Percentiles rank a stretch among this genome's conserved stretches.
phyloP scores from a whole-genome alignment of 495 filamentous ascomycete species.

The Tuber calosporum region DNA sequence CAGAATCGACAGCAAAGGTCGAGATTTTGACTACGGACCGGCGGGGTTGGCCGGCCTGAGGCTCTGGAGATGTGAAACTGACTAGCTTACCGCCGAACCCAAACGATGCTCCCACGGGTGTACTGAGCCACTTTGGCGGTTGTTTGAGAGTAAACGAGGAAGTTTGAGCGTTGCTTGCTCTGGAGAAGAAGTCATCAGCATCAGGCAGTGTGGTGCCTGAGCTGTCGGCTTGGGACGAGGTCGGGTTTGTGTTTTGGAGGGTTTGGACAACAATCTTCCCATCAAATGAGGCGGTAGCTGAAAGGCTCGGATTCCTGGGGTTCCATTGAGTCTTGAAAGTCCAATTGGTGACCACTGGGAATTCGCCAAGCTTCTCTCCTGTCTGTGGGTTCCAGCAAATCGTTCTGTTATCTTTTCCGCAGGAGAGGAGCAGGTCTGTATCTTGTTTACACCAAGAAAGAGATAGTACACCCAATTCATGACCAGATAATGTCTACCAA shows the following conservation, averaged over 20 bases:
- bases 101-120: slow-evolving; percentile 80
- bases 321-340: slow-evolving; percentile 94
- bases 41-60: slow-evolving; percentile 53
- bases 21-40: slow-evolving; percentile 77
- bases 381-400: slow-evolving; percentile 94
- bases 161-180: slow-evolving; percentile 83
- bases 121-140: slow-evolving; percentile 83
- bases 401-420: slow-evolving; percentile 92
- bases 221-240: slow-evolving; percentile 50
- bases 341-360: slow-evolving; percentile 97
- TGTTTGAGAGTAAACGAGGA: slow-evolving; percentile 77
- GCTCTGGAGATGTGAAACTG: slow-evolving; percentile 56
- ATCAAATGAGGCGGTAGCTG: slow-evolving; percentile 93
- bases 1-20: slow-evolving; percentile 77
- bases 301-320: slow-evolving; percentile 80
- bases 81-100: slow-evolving; percentile 93
- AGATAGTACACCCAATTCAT: slow-evolving; percentile 87
- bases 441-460: slow-evolving; percentile 95
- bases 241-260: slow-evolving; percentile 75
- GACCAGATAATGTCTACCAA: slow-evolving; percentile 63
- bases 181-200: slow-evolving; percentile 94
- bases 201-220: slow-evolving; percentile 50
- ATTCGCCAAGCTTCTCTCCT: slow-evolving; percentile 78
- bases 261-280: slow-evolving; percentile 90
- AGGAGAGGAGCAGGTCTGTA: slow-evolving; percentile 81